A percentile compares a stretch with the other conserved stretches of the same genome.
These are phyloP conservation scores for Coemansia furcata DNA, from an alignment of 192 early-diverging fungal genomes.

Conservation along the genomic window DNA sequence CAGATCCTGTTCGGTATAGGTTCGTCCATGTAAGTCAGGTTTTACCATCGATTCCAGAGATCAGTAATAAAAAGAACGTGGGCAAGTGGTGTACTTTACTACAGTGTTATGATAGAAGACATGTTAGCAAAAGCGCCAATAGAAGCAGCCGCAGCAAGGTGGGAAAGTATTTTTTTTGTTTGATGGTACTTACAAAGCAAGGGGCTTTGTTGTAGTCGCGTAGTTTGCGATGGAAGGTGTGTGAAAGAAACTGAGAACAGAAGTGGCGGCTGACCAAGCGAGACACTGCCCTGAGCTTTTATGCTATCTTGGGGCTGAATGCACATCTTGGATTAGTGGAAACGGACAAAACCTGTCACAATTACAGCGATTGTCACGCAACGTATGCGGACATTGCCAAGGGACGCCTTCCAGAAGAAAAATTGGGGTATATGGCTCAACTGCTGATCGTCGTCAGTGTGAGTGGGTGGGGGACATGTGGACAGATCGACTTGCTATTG, in stretches of 20 bases:
- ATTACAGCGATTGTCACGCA: neutral
- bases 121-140: neutral
- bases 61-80: neutral
- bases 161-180: neutral
- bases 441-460: neutral
- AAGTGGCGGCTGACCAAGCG: neutral
- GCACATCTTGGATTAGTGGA: neutral
- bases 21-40: conserved; percentile 36
- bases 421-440: neutral
- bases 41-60: conserved; percentile 42
- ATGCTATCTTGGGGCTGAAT: neutral
- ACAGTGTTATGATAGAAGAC: neutral
- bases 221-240: neutral
- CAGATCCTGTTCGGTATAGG: conserved; percentile 47
- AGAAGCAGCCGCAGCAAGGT: neutral
- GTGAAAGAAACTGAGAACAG: neutral
- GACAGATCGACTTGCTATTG: neutral
- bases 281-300: neutral
- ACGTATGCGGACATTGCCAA: neutral
- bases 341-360: neutral
- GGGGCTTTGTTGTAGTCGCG: neutral
- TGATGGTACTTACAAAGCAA: neutral
- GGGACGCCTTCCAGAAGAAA: neutral
- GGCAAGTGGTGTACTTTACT: neutral
- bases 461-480: neutral